Percentiles rank a stretch among this genome's conserved stretches.
Evolutionary conservation across 2,329 filamentous ascomycete genomes (phyloP).

Genomic region (Scytalidium sp.): DNA sequence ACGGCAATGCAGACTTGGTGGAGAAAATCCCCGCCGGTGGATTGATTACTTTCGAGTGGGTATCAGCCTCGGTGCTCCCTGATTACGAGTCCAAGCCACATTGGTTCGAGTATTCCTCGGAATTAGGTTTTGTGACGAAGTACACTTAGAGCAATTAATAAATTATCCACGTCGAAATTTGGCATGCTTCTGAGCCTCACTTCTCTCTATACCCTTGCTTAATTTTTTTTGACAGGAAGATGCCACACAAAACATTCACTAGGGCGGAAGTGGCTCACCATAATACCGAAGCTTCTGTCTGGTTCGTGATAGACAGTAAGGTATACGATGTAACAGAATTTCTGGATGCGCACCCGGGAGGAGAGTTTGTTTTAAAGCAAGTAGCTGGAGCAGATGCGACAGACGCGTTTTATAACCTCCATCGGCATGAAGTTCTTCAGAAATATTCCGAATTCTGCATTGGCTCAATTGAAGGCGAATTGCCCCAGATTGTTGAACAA

Average conservation of each 20-base stretch:
- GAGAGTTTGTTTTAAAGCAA: conserved; percentile 75
- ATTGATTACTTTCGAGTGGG: too few relatives aligned
- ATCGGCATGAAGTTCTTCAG: conserved; percentile 82
- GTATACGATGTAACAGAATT: conserved; percentile 88
- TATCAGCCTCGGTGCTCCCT: too few relatives aligned
- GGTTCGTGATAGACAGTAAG: conserved; percentile 82
- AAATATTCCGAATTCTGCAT: conserved; percentile 76
- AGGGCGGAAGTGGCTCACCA: conserved; percentile 70
- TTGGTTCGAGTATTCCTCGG: too few relatives aligned
- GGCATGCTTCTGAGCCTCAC: too few relatives aligned
- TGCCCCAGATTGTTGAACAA: conserved; percentile 67
- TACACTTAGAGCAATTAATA: too few relatives aligned
- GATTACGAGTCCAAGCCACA: too few relatives aligned
- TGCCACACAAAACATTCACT: conserved; percentile 34
- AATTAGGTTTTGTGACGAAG: too few relatives aligned
- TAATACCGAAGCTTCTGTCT: conserved; percentile 71
- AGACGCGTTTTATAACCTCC: conserved; percentile 84
- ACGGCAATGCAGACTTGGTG: too few relatives aligned
- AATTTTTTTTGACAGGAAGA: too few relatives aligned
- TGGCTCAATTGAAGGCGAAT: conserved; percentile 73
- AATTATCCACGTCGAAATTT: too few relatives aligned
- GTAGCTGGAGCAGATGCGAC: conserved; percentile 82
- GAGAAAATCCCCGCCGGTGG: too few relatives aligned
- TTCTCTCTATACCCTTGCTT: too few relatives aligned
- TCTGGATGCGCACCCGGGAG: conserved; percentile 76